Evolutionary conservation across 208 protist species (phyloP), one percentile per base, ranked within the genome.

Genomic region (Jaenimonas drosophilae): DNA sequence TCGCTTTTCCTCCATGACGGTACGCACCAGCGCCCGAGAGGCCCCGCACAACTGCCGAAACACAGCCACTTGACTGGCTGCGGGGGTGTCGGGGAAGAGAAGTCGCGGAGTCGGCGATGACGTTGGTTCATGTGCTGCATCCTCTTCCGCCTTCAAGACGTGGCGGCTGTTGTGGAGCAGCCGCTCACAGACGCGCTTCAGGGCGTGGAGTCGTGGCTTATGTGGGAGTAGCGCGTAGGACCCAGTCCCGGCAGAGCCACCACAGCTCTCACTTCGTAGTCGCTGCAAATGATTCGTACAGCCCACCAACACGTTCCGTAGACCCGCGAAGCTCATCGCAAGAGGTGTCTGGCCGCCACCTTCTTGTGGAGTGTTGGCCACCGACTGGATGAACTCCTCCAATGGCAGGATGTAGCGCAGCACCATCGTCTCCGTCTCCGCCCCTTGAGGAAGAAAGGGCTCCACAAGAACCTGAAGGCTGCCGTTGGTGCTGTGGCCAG

Each of bases 1-100:
- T 14, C 57, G 64, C 37, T 87, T 87, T 44, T 92, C 76, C 51
- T 72, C 57, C 79, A 88, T 86, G 19, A 85, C 76, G 14, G 70
- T 71, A 11, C 74, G 59, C 41, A 92, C 79, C 37, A 92, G 59
- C 6, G 74, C 70, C 7, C 76, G 78, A 0, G 70, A 42, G 2
- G 66, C 65, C n/a, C 65, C 64, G 32, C 66, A 72, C 28, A 87
- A 47, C 0, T 62, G 59, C 9, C 70, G 60, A 43, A 89, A 49
- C 33, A 66, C 19, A 14, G 48, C 49, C 55, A 76, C 55, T 45
- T 79, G 74, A n/a, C n/a, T n/a, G n/a, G n/a, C n/a, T n/a, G n/a
- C n/a, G 30, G 30, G 30, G 30, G 9, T 34, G 30, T 7, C 7
- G 14, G 30, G 14, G 14, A 7, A 14, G 9, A 14, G 30, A 14